A percentile compares a stretch with the other conserved stretches of the same genome.
Conservation (phyloP, 2,329 filamentous ascomycete genomes). For the Colletotrichum somersetense region DNA sequence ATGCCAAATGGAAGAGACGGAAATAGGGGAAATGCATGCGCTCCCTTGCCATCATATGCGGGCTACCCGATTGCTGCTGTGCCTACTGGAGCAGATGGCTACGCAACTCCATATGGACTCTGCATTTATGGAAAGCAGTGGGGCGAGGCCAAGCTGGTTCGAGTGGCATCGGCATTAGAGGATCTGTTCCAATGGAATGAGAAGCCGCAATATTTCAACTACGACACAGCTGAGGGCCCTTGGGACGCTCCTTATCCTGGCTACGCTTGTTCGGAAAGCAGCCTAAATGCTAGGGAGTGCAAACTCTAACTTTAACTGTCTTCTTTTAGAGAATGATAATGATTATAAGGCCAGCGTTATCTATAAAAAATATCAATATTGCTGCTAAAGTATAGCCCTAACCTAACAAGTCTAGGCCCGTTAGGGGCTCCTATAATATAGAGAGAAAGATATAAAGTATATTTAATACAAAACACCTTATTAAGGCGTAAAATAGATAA, state of each 20-base stretch:
- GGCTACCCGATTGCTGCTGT: neutral
- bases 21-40: neutral
- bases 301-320: neutral
- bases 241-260: neutral
- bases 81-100: neutral
- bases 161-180: neutral
- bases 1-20: neutral
- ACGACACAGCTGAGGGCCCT: neutral
- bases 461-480: too few relatives aligned
- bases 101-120: neutral
- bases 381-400: neutral
- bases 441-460: too few relatives aligned
- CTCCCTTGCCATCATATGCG: neutral
- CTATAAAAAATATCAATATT: neutral
- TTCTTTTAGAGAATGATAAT: neutral
- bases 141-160: neutral
- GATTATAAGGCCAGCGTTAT: neutral
- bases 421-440: too few relatives aligned
- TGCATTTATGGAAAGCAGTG: neutral
- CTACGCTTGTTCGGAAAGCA: neutral
- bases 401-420: too few relatives aligned
- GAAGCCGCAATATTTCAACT: neutral
- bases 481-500: too few relatives aligned
- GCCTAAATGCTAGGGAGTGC: neutral
- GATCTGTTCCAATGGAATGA: neutral